Evolutionary conservation across 805 yeast species (phyloP), one percentile per base, ranked within the genome.

Genomic region (Sugiyamaella boreocaroliniensis): DNA sequence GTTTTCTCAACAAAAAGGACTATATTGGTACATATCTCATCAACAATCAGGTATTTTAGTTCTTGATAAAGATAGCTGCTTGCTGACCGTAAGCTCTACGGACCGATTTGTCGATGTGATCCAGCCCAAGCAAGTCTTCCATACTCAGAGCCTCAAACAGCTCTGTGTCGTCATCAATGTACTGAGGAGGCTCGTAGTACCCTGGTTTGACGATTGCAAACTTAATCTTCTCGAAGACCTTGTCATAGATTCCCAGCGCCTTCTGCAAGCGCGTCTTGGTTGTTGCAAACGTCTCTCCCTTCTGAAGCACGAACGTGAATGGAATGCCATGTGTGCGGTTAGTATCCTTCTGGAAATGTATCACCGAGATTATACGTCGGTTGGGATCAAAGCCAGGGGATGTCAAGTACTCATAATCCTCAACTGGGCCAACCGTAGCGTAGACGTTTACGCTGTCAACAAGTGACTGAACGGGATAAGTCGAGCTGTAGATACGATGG

Each of bases 101-200:
- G n/a, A 82, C 77, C 43, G 82, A 73, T 63, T 93, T 79, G 65
- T 89, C 97, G 1, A 93, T 89, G 63, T 88, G 96, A 64, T 93
- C 97, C 64, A 93, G 72, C 26, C 90, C 95, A 49, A 93, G 70
- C 32, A 74, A 75, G 54, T 79, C 83, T 45, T 73, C 73, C 9
- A 73, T 71, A 15, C 72, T 68, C 53, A 83, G 64, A 43, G 76
- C 77, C 50, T 82, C 83, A 64, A 72, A 85, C 15, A 89, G 69
- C 4, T 76, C 72, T 44, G 77, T 78, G 22, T 80, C 81, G 49
- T 81, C 82, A 1, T 78, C 81, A 76, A 59, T 59, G 63, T 32
- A 69, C 43, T 40, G 34, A 9, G 58, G 51, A 11, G 53, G 22
- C 8, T 47, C 45, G 40, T 46, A 45, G 19, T 46, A 52, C 11